Base-by-base conservation (phyloP, 441 rosid species). In the Manihot esculenta region DNA sequence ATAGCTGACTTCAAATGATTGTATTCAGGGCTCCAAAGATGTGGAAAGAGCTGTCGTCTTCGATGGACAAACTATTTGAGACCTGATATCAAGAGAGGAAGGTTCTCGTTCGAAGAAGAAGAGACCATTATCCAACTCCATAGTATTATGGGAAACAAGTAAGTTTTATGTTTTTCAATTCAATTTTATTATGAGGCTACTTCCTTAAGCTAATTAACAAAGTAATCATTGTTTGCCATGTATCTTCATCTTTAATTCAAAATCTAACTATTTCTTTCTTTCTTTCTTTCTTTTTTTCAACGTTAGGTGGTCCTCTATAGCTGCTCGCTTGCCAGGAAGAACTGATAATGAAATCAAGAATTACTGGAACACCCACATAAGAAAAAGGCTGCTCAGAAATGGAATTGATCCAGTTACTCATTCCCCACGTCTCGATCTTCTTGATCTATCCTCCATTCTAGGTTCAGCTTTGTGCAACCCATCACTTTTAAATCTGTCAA, bases 341-440 rank as follows among this genome's bases (percentile, higher is more conserved):
- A 30, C 35, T 30, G 35, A 30, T 30, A 30, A 30, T 30, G 35
- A 30, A 30, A 30, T 30, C 35, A 74, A 93, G 81, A 93, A 93
- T 68, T 87, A 86, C 64, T 93, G 98, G 98, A 91, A 93, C 84
- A 93, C 98, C n/a, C 97, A 85, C 50, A 88, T 91, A 48, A 82
- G 97, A 18, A 93, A 88, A 78, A 83, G 93, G 80, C 92, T 93
- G 11, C 84, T 89, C 4, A 77, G 87, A 60, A 89, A 84, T 70
- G 98, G 97, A 38, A 93, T 93, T 27, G 97, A 93, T 67, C 97
- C 98, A 1, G 93, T 91, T 1, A 93, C 98, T 62, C 98, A 93
- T 64, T 74, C 95, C 10, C 90, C 97, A 1, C 87, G 94, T 18
- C 82, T 90, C 48, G 93, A 89, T 81, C 81, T 86, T 72, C 87